Percentiles rank a stretch among this genome's conserved stretches.
Conservation (phyloP, 2,329 filamentous ascomycete genomes). For the Teratosphaeria viscida region DNA sequence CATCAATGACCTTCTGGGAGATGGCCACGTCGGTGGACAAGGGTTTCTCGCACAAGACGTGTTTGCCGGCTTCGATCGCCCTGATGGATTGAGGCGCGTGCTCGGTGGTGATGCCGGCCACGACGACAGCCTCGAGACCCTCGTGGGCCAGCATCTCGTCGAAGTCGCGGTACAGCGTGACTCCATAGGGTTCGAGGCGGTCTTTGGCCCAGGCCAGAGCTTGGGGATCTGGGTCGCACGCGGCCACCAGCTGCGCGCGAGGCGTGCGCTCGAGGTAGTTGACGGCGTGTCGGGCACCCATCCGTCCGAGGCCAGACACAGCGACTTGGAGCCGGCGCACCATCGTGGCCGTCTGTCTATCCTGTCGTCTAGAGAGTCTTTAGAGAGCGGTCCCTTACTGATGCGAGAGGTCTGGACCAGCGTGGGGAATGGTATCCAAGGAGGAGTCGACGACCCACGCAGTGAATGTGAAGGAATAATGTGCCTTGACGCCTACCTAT, state of each 20-base stretch:
- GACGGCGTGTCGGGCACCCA: constrained; percentile 36
- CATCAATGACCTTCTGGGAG: constrained; percentile 49
- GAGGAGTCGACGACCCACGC: background rate
- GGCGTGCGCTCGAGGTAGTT: constrained; percentile 38
- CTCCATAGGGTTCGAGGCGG: constrained; percentile 42
- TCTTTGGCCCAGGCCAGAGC: constrained; percentile 40
- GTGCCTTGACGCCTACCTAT: no score
- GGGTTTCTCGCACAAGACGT: constrained; percentile 52
- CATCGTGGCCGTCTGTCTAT: constrained; percentile 8
- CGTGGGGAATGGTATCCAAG: background rate
- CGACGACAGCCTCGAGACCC: constrained; percentile 45
- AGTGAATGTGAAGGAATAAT: no score
- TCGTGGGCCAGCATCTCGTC: constrained; percentile 48
- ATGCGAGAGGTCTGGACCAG: no score
- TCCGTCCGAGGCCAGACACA: constrained; percentile 39
- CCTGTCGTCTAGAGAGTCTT: background rate
- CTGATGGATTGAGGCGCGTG: constrained; percentile 49
- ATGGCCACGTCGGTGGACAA: constrained; percentile 44
- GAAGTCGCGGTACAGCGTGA: constrained; percentile 44
- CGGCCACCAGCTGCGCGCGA: constrained; percentile 38
- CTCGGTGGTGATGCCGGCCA: constrained; percentile 45
- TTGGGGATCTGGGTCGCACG: constrained; percentile 34
- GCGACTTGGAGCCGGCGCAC: constrained; percentile 34
- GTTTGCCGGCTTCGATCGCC: constrained; percentile 44
- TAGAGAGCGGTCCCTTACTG: background rate